Evolutionary conservation across 495 filamentous ascomycete species (phyloP), one percentile per base, ranked within the genome.

Genomic region (Durotheca rogersii): DNA sequence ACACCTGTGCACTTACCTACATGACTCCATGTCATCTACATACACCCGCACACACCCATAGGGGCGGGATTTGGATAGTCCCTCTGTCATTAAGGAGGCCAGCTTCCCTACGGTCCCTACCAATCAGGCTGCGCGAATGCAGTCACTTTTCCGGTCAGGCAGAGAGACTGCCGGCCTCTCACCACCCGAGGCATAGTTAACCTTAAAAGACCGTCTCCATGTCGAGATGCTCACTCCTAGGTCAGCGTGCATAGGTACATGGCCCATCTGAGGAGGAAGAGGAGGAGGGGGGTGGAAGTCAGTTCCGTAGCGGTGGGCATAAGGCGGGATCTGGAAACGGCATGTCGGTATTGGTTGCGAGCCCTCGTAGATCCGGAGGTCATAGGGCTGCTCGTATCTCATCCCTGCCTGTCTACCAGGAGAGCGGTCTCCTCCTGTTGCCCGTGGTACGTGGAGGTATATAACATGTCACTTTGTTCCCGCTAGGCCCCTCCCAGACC

Each of bases 381-480:
- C 40, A 58, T 58, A 59, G 56, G 56, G 50, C 46, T 54, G 50
- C 31, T 59, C 56, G 56, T 59, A 59, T 51, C 14, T 18, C 15
- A 18, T 9, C 15, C 42, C 31, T 58, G 36, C 10, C 33, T 52
- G 31, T 35, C 14, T 25, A 43, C 35, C 14, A 35, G 33, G 27
- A 21, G 10, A 40, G 25, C 31, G 50, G 53, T 47, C 41, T 51
- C 56, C 55, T 46, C 45, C 31, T 34, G 17, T 44, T 49, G 48
- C 46, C 2, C 41, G n/a, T n/a, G n/a, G n/a, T n/a, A n/a, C n/a
- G n/a, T n/a, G n/a, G n/a, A n/a, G n/a, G n/a, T 58, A 59, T 59
- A 59, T 59, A 59, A 59, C 45, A 18, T 38, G 33, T 46, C 50
- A 27, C 36, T 30, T 47, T 20, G 51, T 54, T 54, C 56, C 23